phyloP scores from a whole-genome alignment of 2,329 filamentous ascomycete species.

The Aspergillus novoparasiticus region DNA sequence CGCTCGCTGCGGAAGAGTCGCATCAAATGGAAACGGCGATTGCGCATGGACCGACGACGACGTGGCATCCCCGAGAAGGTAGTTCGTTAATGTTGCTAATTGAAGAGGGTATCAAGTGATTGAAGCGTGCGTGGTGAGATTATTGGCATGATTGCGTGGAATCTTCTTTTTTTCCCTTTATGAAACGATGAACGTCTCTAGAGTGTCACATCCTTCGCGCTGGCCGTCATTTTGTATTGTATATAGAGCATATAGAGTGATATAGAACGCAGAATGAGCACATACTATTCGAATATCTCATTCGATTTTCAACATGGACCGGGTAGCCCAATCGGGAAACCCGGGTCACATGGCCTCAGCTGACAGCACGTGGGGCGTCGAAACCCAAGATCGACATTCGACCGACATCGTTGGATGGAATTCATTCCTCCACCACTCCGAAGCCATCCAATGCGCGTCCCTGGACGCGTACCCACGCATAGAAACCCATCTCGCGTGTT shows the following conservation, averaged over 20 bases:
- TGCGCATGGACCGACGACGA: conserved; percentile 23
- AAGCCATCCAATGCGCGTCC: neutral
- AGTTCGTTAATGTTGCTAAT: neutral
- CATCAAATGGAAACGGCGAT: conserved; percentile 32
- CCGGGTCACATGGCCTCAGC: neutral
- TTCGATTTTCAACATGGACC: neutral
- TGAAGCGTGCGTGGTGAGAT: neutral
- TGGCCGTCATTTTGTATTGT: neutral
- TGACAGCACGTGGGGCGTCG: neutral
- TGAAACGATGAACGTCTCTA: too few species aligned
- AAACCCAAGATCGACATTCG: neutral
- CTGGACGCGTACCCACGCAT: neutral
- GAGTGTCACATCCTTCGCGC: too few species aligned
- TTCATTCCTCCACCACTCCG: neutral
- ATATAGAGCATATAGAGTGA: neutral
- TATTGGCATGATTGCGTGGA: neutral
- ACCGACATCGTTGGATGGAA: neutral
- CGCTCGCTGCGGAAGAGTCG: conserved; percentile 49
- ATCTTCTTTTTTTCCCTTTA: too few species aligned
- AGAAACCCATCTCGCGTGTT: neutral
- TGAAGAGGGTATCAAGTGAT: too few species aligned
- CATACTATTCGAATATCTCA: neutral
- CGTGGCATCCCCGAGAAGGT: neutral
- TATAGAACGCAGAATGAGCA: neutral
- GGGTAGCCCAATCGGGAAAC: neutral